A percentile compares a stretch with the other conserved stretches of the same genome.
These are phyloP conservation scores for Aspergillus incahuasiensis DNA, from an alignment of 495 filamentous ascomycete species.

Conservation along the genomic window DNA sequence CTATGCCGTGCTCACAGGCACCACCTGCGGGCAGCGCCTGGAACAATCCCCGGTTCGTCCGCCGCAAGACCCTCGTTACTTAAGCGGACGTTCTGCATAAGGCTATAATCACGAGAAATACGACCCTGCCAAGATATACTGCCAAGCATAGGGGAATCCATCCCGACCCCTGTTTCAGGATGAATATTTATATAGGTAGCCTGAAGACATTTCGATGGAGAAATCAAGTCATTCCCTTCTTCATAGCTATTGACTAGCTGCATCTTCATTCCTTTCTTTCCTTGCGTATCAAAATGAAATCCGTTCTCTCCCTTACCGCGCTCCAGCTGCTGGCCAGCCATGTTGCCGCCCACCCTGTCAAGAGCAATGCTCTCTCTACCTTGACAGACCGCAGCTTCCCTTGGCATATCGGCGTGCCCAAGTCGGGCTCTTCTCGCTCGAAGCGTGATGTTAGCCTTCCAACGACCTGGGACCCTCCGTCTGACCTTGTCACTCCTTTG, in stretches of 20 bases:
- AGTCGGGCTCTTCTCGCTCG: background rate
- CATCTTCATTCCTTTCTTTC: background rate
- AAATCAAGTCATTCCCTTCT: background rate
- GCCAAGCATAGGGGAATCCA: background rate
- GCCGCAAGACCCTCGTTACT: background rate
- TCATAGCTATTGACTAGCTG: slow-evolving; percentile 9
- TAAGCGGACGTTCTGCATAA: background rate
- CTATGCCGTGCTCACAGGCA: background rate
- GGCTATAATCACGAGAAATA: background rate
- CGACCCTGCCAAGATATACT: background rate
- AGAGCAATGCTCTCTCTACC: background rate
- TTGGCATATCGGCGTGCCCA: slow-evolving; percentile 5
- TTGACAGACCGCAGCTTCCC: background rate
- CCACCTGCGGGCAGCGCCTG: background rate
- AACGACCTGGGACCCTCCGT: slow-evolving; percentile 13
- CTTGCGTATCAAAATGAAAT: slow-evolving; percentile 12
- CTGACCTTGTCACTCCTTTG: slow-evolving; percentile 12
- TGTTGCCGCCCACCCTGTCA: slow-evolving; percentile 10
- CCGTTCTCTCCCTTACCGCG: slow-evolving; percentile 13
- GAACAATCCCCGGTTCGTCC: background rate
- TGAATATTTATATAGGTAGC: background rate
- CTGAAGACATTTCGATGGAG: background rate
- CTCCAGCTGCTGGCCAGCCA: slow-evolving; percentile 21
- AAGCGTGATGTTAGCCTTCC: slow-evolving; percentile 5
- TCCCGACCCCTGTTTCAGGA: background rate